Base-by-base conservation (phyloP, 2,329 filamentous ascomycete genomes). In the Colletotrichum zoysiae region DNA sequence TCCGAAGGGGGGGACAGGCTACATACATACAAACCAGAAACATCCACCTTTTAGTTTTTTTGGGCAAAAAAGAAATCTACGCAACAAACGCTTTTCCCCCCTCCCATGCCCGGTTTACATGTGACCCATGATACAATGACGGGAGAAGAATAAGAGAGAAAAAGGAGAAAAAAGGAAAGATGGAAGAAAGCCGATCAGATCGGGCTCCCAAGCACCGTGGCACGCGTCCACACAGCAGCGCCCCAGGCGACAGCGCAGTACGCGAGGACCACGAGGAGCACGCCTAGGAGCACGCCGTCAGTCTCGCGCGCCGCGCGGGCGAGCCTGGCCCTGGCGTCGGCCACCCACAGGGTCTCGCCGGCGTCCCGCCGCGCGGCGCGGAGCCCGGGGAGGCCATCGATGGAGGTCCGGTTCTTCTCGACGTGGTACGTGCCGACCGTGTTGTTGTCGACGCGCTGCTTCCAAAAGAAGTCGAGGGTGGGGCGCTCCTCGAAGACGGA, bases 361-460 rank as follows among this genome's bases (percentile, higher is more conserved):
- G 78, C 79, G 38, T 83, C 84, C 56, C 84, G 82, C 73, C 89
- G 82, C 30, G 89, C 89, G 6, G 82, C 82, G 67, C 82, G 84
- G 75, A 92, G 77, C 0, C 89, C 89, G 0, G 89, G 87, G 26
- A 91, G 79, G 1, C 88, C 88, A 74, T 92, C 90, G 56, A 92
- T 81, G 77, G 87, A 90, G 58, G 77, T 74, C 2, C 82, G 76
- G 75, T 92, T 93, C 75, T 85, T 87, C 73, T 83, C 77, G 30
- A 82, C 82, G 76, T 89, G 89, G 76, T 91, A 93, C n/a, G 82
- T 80, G 11, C 82, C 80, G 74, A 90, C 77, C 48, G 83, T 81
- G 65, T 87, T 86, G 70, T 83, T 84, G 58, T 86, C 83, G 2
- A 86, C 82, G 76, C 81, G 84, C 74, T 86, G 86, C 48, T 77